These are phyloP conservation scores for Phylloporus scabripes DNA, from an alignment of 768 basidiomycete genomes.

Conservation along the genomic window DNA sequence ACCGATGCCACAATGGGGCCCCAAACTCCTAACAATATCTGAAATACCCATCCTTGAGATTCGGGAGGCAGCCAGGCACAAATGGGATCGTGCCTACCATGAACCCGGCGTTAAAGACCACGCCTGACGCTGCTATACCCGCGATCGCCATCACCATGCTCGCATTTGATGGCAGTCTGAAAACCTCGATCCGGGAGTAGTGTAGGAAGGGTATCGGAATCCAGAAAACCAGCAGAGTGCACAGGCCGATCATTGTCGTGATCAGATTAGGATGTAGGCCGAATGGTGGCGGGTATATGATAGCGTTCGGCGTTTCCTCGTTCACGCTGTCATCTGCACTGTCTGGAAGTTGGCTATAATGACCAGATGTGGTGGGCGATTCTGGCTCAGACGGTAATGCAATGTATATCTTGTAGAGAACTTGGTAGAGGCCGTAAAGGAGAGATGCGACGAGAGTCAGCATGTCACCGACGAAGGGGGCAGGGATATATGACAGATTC, in stretches of 20 bases:
- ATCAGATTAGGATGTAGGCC: constrained; percentile 81
- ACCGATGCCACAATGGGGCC: constrained; percentile 86
- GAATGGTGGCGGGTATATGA: constrained; percentile 62
- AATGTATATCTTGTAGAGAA: constrained; percentile 76
- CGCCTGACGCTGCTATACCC: constrained; percentile 66
- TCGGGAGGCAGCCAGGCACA: not conserved
- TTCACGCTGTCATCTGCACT: constrained; percentile 30
- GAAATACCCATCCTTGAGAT: constrained; percentile 5
- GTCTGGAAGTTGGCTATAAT: constrained; percentile 43
- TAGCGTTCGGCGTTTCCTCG: constrained; percentile 28
- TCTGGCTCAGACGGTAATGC: constrained; percentile 66
- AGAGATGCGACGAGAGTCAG: constrained; percentile 70
- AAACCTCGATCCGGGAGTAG: constrained; percentile 56
- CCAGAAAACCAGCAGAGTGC: constrained; percentile 72
- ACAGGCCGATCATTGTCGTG: constrained; percentile 73
- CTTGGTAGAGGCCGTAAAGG: constrained; percentile 74
- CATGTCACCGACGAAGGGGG: constrained; percentile 67
- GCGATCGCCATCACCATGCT: constrained; percentile 47
- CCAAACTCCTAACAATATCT: constrained; percentile 82
- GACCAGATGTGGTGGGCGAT: constrained; percentile 31
- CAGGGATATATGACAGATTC: constrained; percentile 25
- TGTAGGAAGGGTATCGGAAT: constrained; percentile 74
- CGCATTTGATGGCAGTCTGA: constrained; percentile 54
- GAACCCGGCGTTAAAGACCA: constrained; percentile 78
- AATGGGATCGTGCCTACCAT: constrained; percentile 50